A percentile compares a stretch with the other conserved stretches of the same genome.
These are phyloP conservation scores for Trichocladium uniseriatum DNA, from an alignment of 495 filamentous ascomycete species.

Conservation along the genomic window DNA sequence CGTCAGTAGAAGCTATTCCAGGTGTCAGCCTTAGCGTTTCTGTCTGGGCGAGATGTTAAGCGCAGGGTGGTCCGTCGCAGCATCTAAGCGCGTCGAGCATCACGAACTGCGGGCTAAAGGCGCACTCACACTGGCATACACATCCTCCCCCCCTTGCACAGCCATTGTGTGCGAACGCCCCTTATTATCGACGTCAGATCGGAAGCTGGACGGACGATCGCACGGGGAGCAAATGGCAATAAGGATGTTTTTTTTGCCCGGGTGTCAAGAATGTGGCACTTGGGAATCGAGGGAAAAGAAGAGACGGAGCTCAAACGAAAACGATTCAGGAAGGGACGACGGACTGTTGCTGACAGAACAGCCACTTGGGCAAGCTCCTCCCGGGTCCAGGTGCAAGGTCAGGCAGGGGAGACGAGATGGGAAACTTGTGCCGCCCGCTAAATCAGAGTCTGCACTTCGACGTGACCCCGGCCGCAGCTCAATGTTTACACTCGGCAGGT, in stretches of 20 bases:
- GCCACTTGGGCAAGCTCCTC: too few relatives aligned
- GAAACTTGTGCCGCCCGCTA: not conserved
- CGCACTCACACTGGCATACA: slow-evolving; percentile 46
- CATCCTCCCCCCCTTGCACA: slow-evolving; percentile 37
- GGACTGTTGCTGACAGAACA: too few relatives aligned
- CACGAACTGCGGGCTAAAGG: not conserved
- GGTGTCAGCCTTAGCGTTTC: slow-evolving; percentile 20
- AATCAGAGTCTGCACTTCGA: slow-evolving; percentile 4
- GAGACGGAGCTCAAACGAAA: too few relatives aligned
- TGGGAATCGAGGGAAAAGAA: too few relatives aligned
- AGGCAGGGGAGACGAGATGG: not conserved
- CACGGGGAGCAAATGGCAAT: not conserved
- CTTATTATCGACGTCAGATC: slow-evolving; percentile 11
- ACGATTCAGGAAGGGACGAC: too few relatives aligned
- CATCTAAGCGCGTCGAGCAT: not conserved
- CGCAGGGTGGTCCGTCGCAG: not conserved
- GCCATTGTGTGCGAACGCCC: slow-evolving; percentile 19
- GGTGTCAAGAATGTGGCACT: not conserved
- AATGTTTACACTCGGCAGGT: slow-evolving; percentile 3
- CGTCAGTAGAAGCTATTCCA: slow-evolving; percentile 69
- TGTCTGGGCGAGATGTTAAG: slow-evolving; percentile 1
- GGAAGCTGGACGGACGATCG: not conserved
- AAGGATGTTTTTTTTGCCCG: not conserved
- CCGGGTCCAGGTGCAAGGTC: not conserved
- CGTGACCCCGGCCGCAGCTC: not conserved